phyloP scores from a whole-genome alignment of 1,284 basidiomycete species.

The Ganoderma meredithae region DNA sequence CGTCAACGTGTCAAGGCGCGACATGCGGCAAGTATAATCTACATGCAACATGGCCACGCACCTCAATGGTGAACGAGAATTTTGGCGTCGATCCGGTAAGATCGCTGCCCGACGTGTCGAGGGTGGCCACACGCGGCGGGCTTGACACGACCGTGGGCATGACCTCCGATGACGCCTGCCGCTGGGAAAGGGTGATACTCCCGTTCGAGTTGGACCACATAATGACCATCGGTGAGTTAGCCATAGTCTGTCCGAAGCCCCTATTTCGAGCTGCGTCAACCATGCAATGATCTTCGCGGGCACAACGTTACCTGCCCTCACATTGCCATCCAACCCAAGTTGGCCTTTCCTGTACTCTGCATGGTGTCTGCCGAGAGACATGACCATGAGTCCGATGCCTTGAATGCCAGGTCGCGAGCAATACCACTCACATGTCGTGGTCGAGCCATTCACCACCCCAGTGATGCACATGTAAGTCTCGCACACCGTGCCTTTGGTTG shows the following conservation, averaged over 20 bases:
- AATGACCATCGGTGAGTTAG: conserved; percentile 51
- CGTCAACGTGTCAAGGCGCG: not conserved
- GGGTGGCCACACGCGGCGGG: conserved; percentile 45
- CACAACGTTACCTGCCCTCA: conserved; percentile 18
- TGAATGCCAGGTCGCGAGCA: not conserved
- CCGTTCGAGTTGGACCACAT: conserved; percentile 54
- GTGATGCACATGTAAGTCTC: conserved; percentile 34
- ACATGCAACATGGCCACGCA: conserved; percentile 10
- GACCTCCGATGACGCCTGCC: conserved; percentile 42
- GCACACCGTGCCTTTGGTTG: conserved; percentile 29
- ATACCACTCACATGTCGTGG: conserved; percentile 31
- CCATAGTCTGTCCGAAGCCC: conserved; percentile 48
- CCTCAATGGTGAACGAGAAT: conserved; percentile 34
- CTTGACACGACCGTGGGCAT: conserved; percentile 47
- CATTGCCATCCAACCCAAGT: conserved; percentile 40
- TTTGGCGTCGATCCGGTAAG: conserved; percentile 36
- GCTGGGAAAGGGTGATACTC: conserved; percentile 51
- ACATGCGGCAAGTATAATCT: not conserved
- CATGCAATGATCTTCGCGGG: not conserved
- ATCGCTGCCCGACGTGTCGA: conserved; percentile 35
- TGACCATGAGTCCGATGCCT: not conserved
- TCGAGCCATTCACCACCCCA: conserved; percentile 36
- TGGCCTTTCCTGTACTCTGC: conserved; percentile 28
- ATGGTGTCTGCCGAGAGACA: conserved; percentile 31
- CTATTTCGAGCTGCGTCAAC: conserved; percentile 26